Conservation (phyloP, 1,284 basidiomycete species). For the Trametes hirsuta region DNA sequence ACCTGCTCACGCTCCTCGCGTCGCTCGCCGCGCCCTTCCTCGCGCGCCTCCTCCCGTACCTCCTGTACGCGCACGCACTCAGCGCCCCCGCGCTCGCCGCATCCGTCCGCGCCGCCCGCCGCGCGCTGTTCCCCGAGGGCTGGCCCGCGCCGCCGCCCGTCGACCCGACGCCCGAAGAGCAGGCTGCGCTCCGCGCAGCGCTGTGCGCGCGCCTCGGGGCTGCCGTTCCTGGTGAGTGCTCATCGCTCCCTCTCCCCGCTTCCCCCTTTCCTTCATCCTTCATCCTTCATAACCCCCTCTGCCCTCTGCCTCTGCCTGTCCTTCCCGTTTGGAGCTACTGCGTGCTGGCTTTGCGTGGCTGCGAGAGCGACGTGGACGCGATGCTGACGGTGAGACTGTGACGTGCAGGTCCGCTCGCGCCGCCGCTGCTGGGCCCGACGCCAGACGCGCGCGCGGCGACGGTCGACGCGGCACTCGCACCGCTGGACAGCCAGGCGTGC, state of each 20-base stretch:
- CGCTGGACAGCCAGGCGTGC: slow-evolving; percentile 58
- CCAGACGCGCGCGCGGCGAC: slow-evolving; percentile 42
- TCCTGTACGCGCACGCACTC: slow-evolving; percentile 59
- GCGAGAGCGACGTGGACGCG: not conserved
- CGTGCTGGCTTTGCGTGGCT: not conserved
- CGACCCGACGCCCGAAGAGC: slow-evolving; percentile 74
- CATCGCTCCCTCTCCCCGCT: not conserved
- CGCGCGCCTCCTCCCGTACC: slow-evolving; percentile 61
- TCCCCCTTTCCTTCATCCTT: no score
- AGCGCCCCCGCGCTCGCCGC: slow-evolving; percentile 53
- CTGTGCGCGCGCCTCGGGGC: slow-evolving; percentile 51
- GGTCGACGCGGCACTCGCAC: slow-evolving; percentile 55
- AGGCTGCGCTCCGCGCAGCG: slow-evolving; percentile 56
- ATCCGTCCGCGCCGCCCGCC: slow-evolving; percentile 55
- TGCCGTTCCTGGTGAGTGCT: slow-evolving; percentile 48
- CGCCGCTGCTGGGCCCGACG: slow-evolving; percentile 53
- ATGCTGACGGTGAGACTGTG: not conserved
- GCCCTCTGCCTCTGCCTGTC: no score
- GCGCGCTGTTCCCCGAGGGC: slow-evolving; percentile 78
- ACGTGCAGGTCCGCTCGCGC: slow-evolving; percentile 37
- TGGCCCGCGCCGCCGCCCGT: slow-evolving; percentile 69
- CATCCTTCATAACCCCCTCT: no score
- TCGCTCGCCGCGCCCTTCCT: slow-evolving; percentile 35
- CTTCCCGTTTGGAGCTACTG: no score
- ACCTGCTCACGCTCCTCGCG: slow-evolving; percentile 34